Percentiles rank a stretch among this genome's conserved stretches.
Evolutionary conservation across 306 rosid species (phyloP).

Genomic region (Glycine latifolia): DNA sequence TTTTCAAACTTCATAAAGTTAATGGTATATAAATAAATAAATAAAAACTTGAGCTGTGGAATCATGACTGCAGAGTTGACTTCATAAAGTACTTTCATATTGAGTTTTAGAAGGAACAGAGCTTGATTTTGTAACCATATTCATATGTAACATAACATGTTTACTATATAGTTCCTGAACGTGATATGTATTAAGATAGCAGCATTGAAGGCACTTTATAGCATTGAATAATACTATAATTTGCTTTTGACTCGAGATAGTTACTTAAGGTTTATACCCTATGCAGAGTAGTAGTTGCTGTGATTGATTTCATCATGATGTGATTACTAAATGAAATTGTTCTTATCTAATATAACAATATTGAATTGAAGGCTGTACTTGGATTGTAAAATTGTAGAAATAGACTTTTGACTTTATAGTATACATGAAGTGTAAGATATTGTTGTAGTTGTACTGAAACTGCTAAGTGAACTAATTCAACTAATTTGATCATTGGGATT

Average conservation of each 20-base stretch:
- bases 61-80: no score
- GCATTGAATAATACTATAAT: background rate
- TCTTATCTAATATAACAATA: background rate
- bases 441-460: background rate
- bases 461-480: background rate
- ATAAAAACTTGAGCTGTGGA: no score
- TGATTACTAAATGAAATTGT: background rate
- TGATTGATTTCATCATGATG: background rate
- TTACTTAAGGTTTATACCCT: background rate
- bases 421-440: background rate
- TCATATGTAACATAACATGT: background rate
- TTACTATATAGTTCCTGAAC: background rate
- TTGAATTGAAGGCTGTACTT: background rate
- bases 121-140: background rate
- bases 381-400: background rate
- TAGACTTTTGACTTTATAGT: background rate
- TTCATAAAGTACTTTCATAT: background rate
- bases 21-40: no score
- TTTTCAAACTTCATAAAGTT: no score
- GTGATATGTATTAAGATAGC: background rate
- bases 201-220: background rate
- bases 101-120: background rate
- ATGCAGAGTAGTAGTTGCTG: background rate
- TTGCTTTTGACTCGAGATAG: background rate
- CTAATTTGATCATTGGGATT: constrained; percentile 19